Conservation (phyloP, 164 flowering plant species). For the grape (Vitis vinifera) region ASM3070453v1 NC_081818.1:4071501-4072000, state of each 20-base stretch:
- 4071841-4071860: neutral
- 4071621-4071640: neutral
- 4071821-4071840: too few species aligned
- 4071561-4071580: constrained; percentile 80
- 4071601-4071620: neutral
- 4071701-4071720: constrained; percentile 15
- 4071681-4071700: constrained; percentile 42
- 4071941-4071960: constrained; percentile 26
- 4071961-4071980: constrained; percentile 15
- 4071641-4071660: neutral
- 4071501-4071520: constrained; percentile 45
- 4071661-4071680: constrained; percentile 55
- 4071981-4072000: constrained; percentile 23
- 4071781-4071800: too few species aligned
- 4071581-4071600: constrained; percentile 6
- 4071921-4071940: constrained; percentile 29
- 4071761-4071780: neutral
- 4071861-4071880: neutral
- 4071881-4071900: constrained; percentile 12
- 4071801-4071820: too few species aligned
- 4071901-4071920: constrained; percentile 34
- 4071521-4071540: constrained; percentile 51
- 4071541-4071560: constrained; percentile 64
- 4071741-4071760: constrained; percentile 32
- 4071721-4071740: constrained; percentile 22